Evolutionary conservation across 2,329 filamentous ascomycete genomes (phyloP).

Genomic region (Leptosphaerulina australis): DNA sequence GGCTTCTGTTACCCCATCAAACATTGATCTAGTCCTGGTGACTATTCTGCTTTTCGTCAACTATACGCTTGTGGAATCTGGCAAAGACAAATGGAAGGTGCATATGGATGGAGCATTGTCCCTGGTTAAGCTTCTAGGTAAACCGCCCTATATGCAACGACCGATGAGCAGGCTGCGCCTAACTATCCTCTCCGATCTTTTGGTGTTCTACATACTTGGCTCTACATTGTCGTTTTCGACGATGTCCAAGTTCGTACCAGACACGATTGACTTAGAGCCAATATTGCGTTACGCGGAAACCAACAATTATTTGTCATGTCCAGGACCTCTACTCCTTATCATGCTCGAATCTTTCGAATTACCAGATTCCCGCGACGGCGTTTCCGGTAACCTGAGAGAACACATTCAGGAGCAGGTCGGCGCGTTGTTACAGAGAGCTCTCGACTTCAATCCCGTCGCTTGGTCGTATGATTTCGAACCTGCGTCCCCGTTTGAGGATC

Average conservation of each 20-base stretch:
- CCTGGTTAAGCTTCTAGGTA: slow-evolving; percentile 51
- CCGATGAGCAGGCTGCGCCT: slow-evolving; percentile 43
- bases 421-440: slow-evolving; percentile 32
- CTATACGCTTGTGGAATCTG: slow-evolving; percentile 58
- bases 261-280: slow-evolving; percentile 40
- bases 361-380: slow-evolving; percentile 29
- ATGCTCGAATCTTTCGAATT: slow-evolving; percentile 48
- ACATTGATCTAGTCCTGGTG: slow-evolving; percentile 53
- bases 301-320: slow-evolving; percentile 50
- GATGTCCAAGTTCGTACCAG: slow-evolving; percentile 36
- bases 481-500: slow-evolving; percentile 42
- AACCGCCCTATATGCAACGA: slow-evolving; percentile 33
- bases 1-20: slow-evolving; percentile 34
- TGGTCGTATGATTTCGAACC: slow-evolving; percentile 44
- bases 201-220: slow-evolving; percentile 47
- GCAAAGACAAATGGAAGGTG: slow-evolving; percentile 58
- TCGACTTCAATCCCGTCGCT: slow-evolving; percentile 39
- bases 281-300: slow-evolving; percentile 49
- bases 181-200: slow-evolving; percentile 44
- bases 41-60: slow-evolving; percentile 58
- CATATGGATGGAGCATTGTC: slow-evolving; percentile 59
- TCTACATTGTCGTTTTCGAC: slow-evolving; percentile 42
- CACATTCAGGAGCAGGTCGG: slow-evolving; percentile 36
- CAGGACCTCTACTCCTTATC: slow-evolving; percentile 43
- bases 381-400: slow-evolving; percentile 12